phyloP scores from a whole-genome alignment of 1,284 basidiomycete species.

The Malassezia sympodialis region DNA sequence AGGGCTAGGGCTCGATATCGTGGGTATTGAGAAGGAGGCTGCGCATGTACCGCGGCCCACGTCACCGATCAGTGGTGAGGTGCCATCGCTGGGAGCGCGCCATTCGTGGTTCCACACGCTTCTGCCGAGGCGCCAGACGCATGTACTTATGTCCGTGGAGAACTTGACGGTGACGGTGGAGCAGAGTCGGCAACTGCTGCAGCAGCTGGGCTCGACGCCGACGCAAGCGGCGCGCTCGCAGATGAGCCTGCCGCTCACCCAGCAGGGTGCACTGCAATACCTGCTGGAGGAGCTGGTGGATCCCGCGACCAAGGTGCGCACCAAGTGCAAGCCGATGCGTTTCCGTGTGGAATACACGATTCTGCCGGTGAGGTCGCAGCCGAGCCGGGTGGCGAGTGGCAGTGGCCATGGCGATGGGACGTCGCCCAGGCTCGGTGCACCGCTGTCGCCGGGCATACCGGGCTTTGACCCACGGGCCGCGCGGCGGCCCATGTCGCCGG shows the following conservation, averaged over 20 bases:
- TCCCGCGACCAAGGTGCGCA: conserved; percentile 24
- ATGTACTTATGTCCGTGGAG: conserved; percentile 49
- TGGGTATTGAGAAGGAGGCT: neutral
- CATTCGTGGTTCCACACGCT: conserved; percentile 78
- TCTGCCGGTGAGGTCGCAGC: conserved; percentile 30
- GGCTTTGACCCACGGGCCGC: conserved; percentile 13
- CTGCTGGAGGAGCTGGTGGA: conserved; percentile 31
- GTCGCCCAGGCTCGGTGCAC: neutral
- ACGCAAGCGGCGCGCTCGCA: conserved; percentile 6
- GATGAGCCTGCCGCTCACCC: conserved; percentile 15
- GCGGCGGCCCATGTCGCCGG: conserved; percentile 14
- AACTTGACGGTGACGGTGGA: conserved; percentile 59
- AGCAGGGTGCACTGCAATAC: conserved; percentile 32
- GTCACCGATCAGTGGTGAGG: conserved; percentile 12
- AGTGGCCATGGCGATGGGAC: neutral
- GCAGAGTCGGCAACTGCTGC: conserved; percentile 60
- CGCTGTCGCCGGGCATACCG: conserved; percentile 11
- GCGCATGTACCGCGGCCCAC: neutral
- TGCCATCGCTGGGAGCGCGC: conserved; percentile 49
- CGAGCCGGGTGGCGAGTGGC: conserved; percentile 1
- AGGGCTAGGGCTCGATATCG: conserved; percentile 2
- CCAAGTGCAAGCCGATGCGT: conserved; percentile 33
- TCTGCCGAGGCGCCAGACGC: conserved; percentile 67
- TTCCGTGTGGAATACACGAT: conserved; percentile 45
- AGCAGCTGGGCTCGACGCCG: conserved; percentile 34